A percentile compares a stretch with the other conserved stretches of the same genome.
Evolutionary conservation across 306 rosid genomes (phyloP).

Genomic region (Sindora glabra): DNA sequence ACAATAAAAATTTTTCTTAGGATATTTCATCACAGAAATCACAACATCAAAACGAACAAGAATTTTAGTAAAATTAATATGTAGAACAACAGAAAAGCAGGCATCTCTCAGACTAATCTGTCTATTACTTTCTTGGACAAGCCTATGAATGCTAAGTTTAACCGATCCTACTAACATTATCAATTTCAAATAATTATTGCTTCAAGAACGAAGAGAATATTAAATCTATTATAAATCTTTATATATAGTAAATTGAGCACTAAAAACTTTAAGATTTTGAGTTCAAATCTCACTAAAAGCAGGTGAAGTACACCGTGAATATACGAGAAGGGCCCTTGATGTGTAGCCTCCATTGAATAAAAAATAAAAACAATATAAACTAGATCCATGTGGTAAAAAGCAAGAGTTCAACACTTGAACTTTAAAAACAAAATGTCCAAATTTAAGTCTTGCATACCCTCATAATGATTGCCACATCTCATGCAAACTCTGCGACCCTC

Average conservation of each 20-base stretch:
- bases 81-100: neutral
- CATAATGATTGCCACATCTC: slow-evolving; percentile 71
- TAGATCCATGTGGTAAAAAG: too few species aligned
- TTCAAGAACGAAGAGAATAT: neutral
- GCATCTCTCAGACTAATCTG: neutral
- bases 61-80: neutral
- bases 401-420: neutral
- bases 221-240: neutral
- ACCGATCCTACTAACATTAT: neutral
- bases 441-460: slow-evolving; percentile 24
- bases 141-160: neutral
- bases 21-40: slow-evolving; percentile 8
- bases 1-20: slow-evolving; percentile 8
- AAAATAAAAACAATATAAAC: too few species aligned
- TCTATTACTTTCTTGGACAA: neutral
- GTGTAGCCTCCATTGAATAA: too few species aligned
- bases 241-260: too few species aligned
- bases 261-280: too few species aligned
- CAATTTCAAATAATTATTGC: neutral
- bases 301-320: too few species aligned
- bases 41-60: too few species aligned
- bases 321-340: too few species aligned
- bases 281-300: too few species aligned
- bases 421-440: neutral
- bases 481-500: slow-evolving; percentile 77